phyloP scores from a whole-genome alignment of 129 eudicot species.

The Calendula officinalis region DNA sequence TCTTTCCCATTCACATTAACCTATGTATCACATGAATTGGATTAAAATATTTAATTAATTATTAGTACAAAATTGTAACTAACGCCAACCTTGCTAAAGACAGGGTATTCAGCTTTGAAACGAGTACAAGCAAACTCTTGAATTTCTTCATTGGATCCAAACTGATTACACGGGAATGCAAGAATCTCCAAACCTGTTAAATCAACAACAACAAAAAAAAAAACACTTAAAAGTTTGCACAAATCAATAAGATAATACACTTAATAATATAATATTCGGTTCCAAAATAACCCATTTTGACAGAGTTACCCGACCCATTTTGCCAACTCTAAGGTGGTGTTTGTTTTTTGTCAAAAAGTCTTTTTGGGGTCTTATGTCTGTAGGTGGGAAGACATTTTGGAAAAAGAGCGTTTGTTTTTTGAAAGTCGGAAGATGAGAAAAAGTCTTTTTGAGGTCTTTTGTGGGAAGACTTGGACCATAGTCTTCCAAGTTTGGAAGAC shows the following conservation, averaged over 20 bases:
- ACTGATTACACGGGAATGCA: conserved; percentile 99
- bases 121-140: conserved; percentile 89
- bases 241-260: neutral
- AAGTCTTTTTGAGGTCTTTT: too few species aligned
- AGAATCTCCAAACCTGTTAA: conserved; percentile 80
- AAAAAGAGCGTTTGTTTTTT: too few species aligned
- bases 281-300: too few species aligned
- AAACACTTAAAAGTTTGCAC: neutral
- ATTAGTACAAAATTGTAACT: neutral
- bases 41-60: neutral
- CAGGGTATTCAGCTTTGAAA: conserved; percentile 88
- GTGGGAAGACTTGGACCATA: too few species aligned
- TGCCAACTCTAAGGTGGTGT: too few species aligned
- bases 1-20: conserved; percentile 81
- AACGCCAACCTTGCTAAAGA: conserved; percentile 70
- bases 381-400: too few species aligned
- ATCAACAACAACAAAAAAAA: neutral
- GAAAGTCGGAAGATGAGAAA: too few species aligned
- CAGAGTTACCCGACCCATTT: too few species aligned
- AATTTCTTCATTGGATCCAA: conserved; percentile 81
- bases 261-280: too few species aligned
- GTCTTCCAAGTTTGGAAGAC: too few species aligned
- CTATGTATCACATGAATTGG: conserved; percentile 32
- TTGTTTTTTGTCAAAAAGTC: too few species aligned
- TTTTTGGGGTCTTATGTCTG: too few species aligned